These are phyloP conservation scores for Vitis hybrid DNA, from an alignment of 177 flowering plant species.

Conservation along the genomic window DNA sequence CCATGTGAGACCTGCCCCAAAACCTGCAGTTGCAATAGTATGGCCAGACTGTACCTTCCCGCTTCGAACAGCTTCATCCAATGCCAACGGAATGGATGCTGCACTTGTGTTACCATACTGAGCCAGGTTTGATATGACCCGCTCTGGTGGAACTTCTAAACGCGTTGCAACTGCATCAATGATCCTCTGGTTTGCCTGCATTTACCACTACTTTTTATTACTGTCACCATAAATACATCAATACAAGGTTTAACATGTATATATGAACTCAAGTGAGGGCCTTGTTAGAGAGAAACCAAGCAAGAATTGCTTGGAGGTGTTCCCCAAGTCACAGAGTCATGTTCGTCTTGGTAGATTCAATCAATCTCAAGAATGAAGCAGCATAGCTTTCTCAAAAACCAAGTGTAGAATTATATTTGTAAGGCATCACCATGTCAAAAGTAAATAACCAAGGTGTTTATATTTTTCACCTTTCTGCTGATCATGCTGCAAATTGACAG, in stretches of 20 bases:
- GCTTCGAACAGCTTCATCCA: constrained; percentile 89
- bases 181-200: constrained; percentile 98
- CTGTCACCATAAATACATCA: background rate
- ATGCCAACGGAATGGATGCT: constrained; percentile 90
- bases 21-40: constrained; percentile 82
- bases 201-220: background rate
- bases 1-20: constrained; percentile 97
- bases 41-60: constrained; percentile 84
- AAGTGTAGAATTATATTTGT: too few relatives aligned
- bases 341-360: too few relatives aligned
- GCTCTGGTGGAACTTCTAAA: constrained; percentile 58
- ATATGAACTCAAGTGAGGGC: background rate
- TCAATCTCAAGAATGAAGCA: too few relatives aligned
- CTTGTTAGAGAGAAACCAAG: too few relatives aligned
- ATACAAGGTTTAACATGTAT: too few relatives aligned
- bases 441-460: too few relatives aligned
- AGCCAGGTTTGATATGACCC: constrained; percentile 82
- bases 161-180: constrained; percentile 85
- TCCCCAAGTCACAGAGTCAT: too few relatives aligned
- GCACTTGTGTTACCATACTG: constrained; percentile 97
- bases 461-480: too few relatives aligned
- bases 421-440: too few relatives aligned
- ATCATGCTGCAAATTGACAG: too few relatives aligned
- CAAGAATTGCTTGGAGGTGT: too few relatives aligned
- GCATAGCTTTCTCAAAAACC: too few relatives aligned